Base-by-base conservation (phyloP, 2,329 filamentous ascomycete species). In the Hypoxylon sp. region DNA sequence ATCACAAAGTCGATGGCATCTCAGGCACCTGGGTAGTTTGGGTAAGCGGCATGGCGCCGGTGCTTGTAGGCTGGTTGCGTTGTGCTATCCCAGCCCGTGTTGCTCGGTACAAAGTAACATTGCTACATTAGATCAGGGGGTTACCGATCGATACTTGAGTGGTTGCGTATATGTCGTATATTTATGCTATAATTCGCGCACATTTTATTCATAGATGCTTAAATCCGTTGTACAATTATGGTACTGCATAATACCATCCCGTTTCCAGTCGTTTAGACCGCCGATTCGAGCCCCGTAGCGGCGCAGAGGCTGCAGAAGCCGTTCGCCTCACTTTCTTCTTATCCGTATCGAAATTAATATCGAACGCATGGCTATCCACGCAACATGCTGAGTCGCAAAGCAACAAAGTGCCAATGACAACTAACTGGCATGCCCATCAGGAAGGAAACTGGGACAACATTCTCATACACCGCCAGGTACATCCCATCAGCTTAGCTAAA, bases 281-380 rank as follows among this genome's bases (percentile, higher is more conserved):
- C 68, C 65, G 59, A 55, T 71, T 68, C 66, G 62, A 71, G 62
- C 69, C 69, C 69, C 69, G 69, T 69, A 48, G 47, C 57, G 47
- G 57, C 57, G 57, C 29, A 42, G 33, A 50, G 50, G 46, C 39
- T 57, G 47, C 47, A 44, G 39, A 66, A 60, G 66, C 66, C 35
- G 69, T 57, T 71, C 69, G 69, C 69, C 69, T 71, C 69, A 71
- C 69, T 71, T 71, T 70, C 59, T 59, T 61, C 47, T 51, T 50
- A 64, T 62, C 65, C 65, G 58, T 60, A 47, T 53, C 33, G 63
- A 68, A 68, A 69, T 69, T 68, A 68, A 70, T 70, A 70, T 70
- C 65, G 61, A 65, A 53, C 68, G 62, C 68, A 71, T 71, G 68
- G 61, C 68, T 54, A 66, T 66, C 66, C 65, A 70, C 59, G 65